Evolutionary conservation across 805 yeast species (phyloP), one percentile per base, ranked within the genome.

Genomic region (Scheffersomyces lignosus): DNA sequence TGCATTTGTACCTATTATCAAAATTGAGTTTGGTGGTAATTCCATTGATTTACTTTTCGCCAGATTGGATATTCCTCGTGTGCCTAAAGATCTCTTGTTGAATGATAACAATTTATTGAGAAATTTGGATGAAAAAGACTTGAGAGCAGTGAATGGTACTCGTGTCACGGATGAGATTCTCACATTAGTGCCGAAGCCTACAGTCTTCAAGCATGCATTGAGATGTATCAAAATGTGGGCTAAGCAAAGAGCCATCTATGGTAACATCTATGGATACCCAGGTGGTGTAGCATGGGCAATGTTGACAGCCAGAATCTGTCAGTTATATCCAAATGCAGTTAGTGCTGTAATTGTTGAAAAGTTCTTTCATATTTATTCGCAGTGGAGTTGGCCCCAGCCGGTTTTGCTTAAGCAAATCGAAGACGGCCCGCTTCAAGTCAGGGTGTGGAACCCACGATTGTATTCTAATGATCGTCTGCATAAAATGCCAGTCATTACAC

Each of bases 201-300:
- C 87, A 14, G 95, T 87, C 2, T 93, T 93, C 71, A 87, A 88
- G 55, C 90, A 89, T 50, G 96, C 97, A 1, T 68, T 93, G 40
- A 71, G 99, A 46, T 90, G 96, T 12, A 86, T 93, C 45, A 93
- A 93, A 61, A 71, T 93, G 53, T 93, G 99, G 99, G 99, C 99
- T 0, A 91, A 89, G 56, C 79, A 89, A 52, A 75, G 98, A 34
- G 98, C 96, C 0, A 78, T 93, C 12, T 93, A 93, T 63, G 97
- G 87, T 5, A 93, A 93, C 56, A 84, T 93, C 30, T 87, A 84
- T 74, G 99, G 99, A 0, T 93, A 91, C 63, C 99, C 98, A 1
- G 99, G 99, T 54, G 99, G 99, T 62, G 99, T 93, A 33, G 99
- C 99, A 1, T 93, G 99, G 99, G 99, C 99, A 1, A 93, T 93